A percentile compares a stretch with the other conserved stretches of the same genome.
Evolutionary conservation across 805 yeast species (phyloP).

Genomic region (Cephaloascus fragrans): DNA sequence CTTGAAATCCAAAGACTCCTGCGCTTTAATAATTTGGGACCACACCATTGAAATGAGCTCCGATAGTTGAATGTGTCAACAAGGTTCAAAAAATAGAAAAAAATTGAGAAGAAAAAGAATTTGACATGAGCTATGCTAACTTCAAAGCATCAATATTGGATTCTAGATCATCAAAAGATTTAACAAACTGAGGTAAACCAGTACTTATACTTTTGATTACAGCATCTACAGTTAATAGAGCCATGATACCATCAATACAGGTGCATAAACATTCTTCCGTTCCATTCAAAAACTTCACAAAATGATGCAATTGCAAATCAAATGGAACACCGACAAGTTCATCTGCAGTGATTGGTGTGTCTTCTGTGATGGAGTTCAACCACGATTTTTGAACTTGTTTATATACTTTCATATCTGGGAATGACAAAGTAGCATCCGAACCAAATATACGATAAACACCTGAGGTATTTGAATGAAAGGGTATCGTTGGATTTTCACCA

Average conservation of each 20-base stretch:
- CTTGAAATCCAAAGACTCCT: too few relatives aligned
- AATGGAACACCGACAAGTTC: constrained; percentile 16
- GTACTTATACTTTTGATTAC: constrained; percentile 19
- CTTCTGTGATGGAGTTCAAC: neutral
- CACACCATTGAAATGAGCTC: too few relatives aligned
- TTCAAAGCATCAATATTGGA: neutral
- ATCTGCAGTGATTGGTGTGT: constrained; percentile 21
- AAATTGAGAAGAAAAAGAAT: too few relatives aligned
- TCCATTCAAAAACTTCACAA: constrained; percentile 22
- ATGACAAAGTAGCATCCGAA: constrained; percentile 24
- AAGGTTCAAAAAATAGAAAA: too few relatives aligned
- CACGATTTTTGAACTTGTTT: constrained; percentile 14
- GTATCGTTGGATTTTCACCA: constrained; percentile 33
- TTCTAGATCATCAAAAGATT: constrained; percentile 1
- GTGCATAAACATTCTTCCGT: constrained; percentile 9
- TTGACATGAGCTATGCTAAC: too few relatives aligned
- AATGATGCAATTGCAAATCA: constrained; percentile 28
- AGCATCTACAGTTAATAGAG: constrained; percentile 24
- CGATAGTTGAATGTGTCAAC: too few relatives aligned
- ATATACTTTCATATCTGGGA: constrained; percentile 28
- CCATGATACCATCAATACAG: constrained; percentile 19
- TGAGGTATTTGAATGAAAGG: constrained; percentile 15
- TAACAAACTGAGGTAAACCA: constrained; percentile 16
- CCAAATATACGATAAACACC: constrained; percentile 31
- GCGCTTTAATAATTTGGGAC: too few relatives aligned